Percentiles rank a stretch among this genome's conserved stretches.
Evolutionary conservation across 768 basidiomycete genomes (phyloP).

Genomic region (Auricularia heimuer): DNA sequence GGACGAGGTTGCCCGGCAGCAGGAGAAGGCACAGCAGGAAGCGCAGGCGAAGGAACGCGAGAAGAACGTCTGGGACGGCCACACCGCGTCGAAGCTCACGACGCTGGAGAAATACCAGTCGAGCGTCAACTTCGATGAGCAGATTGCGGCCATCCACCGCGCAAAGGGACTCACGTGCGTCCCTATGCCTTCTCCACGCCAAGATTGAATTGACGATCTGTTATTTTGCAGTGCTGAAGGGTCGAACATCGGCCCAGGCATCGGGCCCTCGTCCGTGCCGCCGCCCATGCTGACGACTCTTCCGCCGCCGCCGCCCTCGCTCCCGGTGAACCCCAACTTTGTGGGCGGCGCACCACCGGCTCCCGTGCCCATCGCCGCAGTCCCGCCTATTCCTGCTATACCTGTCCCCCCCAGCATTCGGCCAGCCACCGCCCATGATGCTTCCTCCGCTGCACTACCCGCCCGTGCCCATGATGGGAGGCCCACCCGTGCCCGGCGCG

Average conservation of each 20-base stretch:
- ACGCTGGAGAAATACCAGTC: constrained; percentile 91
- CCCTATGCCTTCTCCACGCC: constrained; percentile 3
- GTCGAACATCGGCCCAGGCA: constrained; percentile 78
- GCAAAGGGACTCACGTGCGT: constrained; percentile 83
- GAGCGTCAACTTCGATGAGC: constrained; percentile 92
- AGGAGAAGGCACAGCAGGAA: constrained; percentile 78
- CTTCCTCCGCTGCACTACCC: constrained; percentile 79
- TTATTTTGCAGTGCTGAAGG: constrained; percentile 46
- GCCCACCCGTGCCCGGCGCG: constrained; percentile 20
- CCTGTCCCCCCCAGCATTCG: constrained; percentile 81
- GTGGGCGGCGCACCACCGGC: constrained; percentile 25
- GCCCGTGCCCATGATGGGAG: constrained; percentile 36
- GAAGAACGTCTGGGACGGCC: constrained; percentile 97
- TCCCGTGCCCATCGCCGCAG: constrained; percentile 25
- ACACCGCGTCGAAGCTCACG: constrained; percentile 85
- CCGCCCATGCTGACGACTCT: constrained; percentile 45
- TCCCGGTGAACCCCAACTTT: constrained; percentile 55
- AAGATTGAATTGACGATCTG: constrained; percentile 10
- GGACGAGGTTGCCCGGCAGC: constrained; percentile 82
- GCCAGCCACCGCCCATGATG: constrained; percentile 60
- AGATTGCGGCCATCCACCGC: constrained; percentile 93
- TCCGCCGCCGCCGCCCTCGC: constrained; percentile 59
- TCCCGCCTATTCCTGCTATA: constrained; percentile 66
- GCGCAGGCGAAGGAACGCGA: constrained; percentile 80
- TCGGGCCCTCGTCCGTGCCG: constrained; percentile 70